phyloP scores from a whole-genome alignment of 441 rosid genomes.

The Viola pubescens region DNA sequence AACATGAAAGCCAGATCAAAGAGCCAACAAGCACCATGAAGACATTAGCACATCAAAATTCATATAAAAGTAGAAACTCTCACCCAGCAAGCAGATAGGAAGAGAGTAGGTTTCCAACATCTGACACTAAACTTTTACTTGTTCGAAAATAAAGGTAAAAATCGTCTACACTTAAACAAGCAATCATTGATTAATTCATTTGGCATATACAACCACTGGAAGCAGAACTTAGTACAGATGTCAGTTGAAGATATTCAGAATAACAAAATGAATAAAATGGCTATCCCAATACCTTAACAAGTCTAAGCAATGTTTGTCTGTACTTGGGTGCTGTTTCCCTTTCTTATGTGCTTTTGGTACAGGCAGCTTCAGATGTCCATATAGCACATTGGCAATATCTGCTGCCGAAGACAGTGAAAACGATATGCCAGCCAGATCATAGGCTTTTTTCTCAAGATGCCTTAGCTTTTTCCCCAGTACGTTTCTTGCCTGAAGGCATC shows the following conservation, averaged over 20 bases:
- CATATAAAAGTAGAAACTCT: too few relatives aligned
- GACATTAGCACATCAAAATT: too few relatives aligned
- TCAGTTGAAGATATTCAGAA: neutral
- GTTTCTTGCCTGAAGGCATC: slow-evolving; percentile 72
- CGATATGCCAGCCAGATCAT: slow-evolving; percentile 69
- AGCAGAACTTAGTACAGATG: neutral
- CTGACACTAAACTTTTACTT: too few relatives aligned
- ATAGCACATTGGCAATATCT: slow-evolving; percentile 88
- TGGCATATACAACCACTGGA: neutral
- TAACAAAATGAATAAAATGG: neutral
- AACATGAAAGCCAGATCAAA: too few relatives aligned
- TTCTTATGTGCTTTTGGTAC: slow-evolving; percentile 50
- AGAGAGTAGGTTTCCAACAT: too few relatives aligned
- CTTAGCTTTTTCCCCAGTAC: slow-evolving; percentile 66
- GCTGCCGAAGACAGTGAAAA: slow-evolving; percentile 80
- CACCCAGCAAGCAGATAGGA: too few relatives aligned
- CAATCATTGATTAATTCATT: slow-evolving; percentile 18
- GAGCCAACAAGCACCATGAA: too few relatives aligned
- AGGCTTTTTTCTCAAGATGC: slow-evolving; percentile 80
- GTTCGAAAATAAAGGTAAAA: too few relatives aligned
- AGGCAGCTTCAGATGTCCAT: slow-evolving; percentile 72
- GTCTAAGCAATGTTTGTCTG: slow-evolving; percentile 89
- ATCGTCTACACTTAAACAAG: slow-evolving; percentile 5
- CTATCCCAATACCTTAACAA: slow-evolving; percentile 55
- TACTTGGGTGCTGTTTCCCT: slow-evolving; percentile 90